These are phyloP conservation scores for Fraxinus greggii DNA, from an alignment of 305 asterid species.

Conservation along the genomic window DNA sequence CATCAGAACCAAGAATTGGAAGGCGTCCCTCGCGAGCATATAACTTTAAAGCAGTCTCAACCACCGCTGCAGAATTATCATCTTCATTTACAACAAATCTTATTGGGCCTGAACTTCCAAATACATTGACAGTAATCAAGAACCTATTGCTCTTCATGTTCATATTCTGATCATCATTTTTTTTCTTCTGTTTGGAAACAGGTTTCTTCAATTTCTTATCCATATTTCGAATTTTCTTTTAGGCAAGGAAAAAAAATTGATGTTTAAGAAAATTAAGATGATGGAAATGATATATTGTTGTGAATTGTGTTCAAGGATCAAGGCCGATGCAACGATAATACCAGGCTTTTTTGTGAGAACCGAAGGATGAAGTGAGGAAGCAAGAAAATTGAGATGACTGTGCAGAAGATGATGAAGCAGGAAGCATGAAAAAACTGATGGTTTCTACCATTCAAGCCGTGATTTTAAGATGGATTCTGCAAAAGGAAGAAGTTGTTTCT, in stretches of 20 bases:
- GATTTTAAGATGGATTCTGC: constrained; percentile 1
- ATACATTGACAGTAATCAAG: constrained; percentile 38
- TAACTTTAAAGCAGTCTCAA: constrained; percentile 36
- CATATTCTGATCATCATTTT: neutral
- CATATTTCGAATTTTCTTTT: neutral
- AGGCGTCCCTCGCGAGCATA: constrained; percentile 48
- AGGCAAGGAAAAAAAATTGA: neutral
- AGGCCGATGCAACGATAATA: constrained; percentile 28
- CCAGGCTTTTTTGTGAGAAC: constrained; percentile 22
- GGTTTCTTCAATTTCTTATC: constrained; percentile 5
- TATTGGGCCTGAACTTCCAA: constrained; percentile 53
- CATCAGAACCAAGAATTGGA: constrained; percentile 38
- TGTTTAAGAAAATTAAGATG: neutral
- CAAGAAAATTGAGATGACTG: neutral
- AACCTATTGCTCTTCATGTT: constrained; percentile 16
- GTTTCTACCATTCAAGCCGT: constrained; percentile 22
- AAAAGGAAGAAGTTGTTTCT: neutral
- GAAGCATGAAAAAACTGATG: constrained; percentile 12
- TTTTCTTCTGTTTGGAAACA: constrained; percentile 15
- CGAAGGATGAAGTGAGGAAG: constrained; percentile 15
- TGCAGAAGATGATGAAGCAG: neutral
- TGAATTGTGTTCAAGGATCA: constrained; percentile 21
- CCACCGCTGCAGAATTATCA: constrained; percentile 35
- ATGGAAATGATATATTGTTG: neutral
- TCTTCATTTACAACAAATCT: constrained; percentile 41